Evolutionary conservation across 1,284 basidiomycete genomes (phyloP).

Genomic region (Irpex sp.): DNA sequence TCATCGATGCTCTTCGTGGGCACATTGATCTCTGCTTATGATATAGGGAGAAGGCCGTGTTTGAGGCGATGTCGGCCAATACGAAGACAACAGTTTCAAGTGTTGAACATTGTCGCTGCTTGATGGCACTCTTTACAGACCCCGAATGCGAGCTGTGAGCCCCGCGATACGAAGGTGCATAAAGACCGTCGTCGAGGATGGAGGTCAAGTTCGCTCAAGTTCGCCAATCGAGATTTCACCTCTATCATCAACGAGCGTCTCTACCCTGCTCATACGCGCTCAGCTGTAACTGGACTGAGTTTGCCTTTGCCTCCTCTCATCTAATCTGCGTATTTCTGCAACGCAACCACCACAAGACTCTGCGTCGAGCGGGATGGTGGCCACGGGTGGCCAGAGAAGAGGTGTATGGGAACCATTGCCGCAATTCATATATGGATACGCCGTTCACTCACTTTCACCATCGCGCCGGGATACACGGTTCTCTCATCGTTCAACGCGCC

Average conservation of each 20-base stretch:
- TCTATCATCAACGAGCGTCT: background rate
- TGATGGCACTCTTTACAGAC: background rate
- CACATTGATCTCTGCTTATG: background rate
- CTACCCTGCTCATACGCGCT: background rate
- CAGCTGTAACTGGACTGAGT: background rate
- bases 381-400: constrained; percentile 19
- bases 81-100: background rate
- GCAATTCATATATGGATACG: constrained; percentile 80
- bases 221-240: background rate
- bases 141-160: background rate
- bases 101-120: background rate
- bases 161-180: background rate
- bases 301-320: background rate
- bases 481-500: constrained; percentile 42
- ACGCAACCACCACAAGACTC: background rate
- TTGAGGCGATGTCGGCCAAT: background rate
- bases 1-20: background rate
- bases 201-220: background rate
- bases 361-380: constrained; percentile 8
- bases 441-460: constrained; percentile 72
- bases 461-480: constrained; percentile 69
- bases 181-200: background rate
- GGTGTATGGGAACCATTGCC: constrained; percentile 79
- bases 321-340: background rate
- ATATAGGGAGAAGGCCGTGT: background rate